phyloP scores from a whole-genome alignment of 805 yeast species.

The Candida maris region DNA sequence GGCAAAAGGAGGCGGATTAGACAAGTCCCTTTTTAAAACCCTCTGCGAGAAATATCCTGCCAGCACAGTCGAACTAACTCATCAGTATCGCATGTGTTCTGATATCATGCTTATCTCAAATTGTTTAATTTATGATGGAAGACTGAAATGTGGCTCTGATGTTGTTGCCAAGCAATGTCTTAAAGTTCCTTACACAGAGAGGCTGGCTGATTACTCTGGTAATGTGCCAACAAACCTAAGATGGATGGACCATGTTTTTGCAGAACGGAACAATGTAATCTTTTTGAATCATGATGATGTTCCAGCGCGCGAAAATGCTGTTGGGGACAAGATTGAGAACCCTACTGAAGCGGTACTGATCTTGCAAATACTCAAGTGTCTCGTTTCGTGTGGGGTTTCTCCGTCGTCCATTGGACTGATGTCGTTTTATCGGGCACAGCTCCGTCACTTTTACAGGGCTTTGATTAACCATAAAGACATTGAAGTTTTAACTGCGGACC shows the following conservation, averaged over 20 bases:
- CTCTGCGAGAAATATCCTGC: conserved; percentile 71
- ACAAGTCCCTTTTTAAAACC: conserved; percentile 69
- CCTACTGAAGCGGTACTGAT: conserved; percentile 66
- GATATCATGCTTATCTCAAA: conserved; percentile 87
- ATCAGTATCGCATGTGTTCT: conserved; percentile 89
- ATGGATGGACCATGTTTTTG: conserved; percentile 60
- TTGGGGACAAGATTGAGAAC: conserved; percentile 71
- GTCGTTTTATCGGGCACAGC: conserved; percentile 84
- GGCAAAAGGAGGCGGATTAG: conserved; percentile 65
- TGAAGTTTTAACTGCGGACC: conserved; percentile 90
- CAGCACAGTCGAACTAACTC: conserved; percentile 69
- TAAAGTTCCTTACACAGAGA: conserved; percentile 40
- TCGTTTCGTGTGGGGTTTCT: conserved; percentile 57
- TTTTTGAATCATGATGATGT: conserved; percentile 77
- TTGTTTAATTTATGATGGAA: conserved; percentile 68
- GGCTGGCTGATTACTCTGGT: conserved; percentile 15
- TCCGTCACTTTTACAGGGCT: conserved; percentile 41
- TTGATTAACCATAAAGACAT: conserved; percentile 38
- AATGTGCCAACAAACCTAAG: conserved; percentile 9
- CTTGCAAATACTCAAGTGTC: conserved; percentile 55
- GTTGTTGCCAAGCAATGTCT: conserved; percentile 59
- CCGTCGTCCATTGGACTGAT: conserved; percentile 73
- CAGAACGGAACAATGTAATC: conserved; percentile 57
- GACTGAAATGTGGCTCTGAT: conserved; percentile 70
- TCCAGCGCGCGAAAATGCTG: conserved; percentile 51